Evolutionary conservation across 140 eudicot species (phyloP), one percentile per base, ranked within the genome.

Genomic region (Cichorium intybus): DNA sequence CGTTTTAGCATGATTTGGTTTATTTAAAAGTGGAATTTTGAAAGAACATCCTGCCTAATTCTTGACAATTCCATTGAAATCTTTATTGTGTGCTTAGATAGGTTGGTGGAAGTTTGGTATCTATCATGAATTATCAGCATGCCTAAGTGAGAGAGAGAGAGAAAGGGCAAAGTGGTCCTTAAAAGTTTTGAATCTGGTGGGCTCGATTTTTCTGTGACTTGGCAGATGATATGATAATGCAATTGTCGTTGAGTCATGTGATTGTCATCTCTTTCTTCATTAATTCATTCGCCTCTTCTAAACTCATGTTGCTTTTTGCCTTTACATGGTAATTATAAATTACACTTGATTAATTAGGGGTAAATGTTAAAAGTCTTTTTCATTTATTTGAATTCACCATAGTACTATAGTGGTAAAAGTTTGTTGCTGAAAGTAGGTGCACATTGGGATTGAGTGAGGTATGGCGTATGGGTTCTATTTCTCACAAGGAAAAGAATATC

Each of bases 231-330:
- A 58, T 77, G 78, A 71, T 74, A 84, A 69, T 64, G 69, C 64
- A 56, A 66, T 68, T 64, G 79, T 81, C 62, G 81, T 81, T 84
- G 72, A 72, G 75, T 81, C 92, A 85, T 78, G 87, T 81, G 81
- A 81, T 62, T 67, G 52, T 60, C 15, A 55, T 54, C 64, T 20
- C 58, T 52, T 62, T 64, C 66, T 28, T 43, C 21, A 31, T 64
- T 43, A 64, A 51, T 52, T 55, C 43, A 21, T 58, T 23, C 62
- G 64, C 69, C 55, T 68, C 3, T 20, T 14, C 49, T 43, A 43
- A 14, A 43, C 49, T 43, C 49, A 49, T 62, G 71, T 72, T 55
- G 50, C 41, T 15, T 72, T 52, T 22, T 59, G 35, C 63, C 73
- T 74, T 67, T 69, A 49, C 56, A 60, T 54, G 23, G 22, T 60